Percentiles rank a stretch among this genome's conserved stretches.
phyloP scores from a whole-genome alignment of 768 basidiomycete species.

The Amylocystis lapponica region DNA sequence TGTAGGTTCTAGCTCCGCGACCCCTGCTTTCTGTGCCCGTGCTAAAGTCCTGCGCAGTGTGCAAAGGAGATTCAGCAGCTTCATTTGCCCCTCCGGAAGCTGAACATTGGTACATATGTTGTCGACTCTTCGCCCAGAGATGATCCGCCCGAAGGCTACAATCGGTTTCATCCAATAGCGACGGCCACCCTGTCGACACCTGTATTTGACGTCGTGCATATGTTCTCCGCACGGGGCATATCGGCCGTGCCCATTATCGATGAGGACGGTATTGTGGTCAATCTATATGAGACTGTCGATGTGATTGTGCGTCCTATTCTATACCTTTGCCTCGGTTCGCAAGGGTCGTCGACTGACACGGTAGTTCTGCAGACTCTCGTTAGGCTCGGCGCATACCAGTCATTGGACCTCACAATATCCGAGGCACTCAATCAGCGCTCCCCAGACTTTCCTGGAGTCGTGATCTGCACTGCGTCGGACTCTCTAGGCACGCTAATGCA shows the following conservation, averaged over 20 bases:
- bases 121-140: conserved; percentile 35
- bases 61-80: conserved; percentile 77
- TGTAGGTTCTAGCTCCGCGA: conserved; percentile 39
- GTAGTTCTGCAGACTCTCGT: conserved; percentile 88
- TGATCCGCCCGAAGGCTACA: conserved; percentile 45
- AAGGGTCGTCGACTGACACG: not conserved
- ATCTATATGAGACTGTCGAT: conserved; percentile 98
- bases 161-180: conserved; percentile 85
- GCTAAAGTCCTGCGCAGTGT: conserved; percentile 47
- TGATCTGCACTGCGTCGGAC: conserved; percentile 90
- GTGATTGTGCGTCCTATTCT: conserved; percentile 76
- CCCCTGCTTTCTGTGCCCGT: not conserved
- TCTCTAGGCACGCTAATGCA: conserved; percentile 87
- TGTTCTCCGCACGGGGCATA: conserved; percentile 94
- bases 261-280: conserved; percentile 86
- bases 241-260: conserved; percentile 97
- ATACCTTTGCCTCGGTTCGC: too few relatives aligned
- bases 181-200: conserved; percentile 88
- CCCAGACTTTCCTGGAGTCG: conserved; percentile 93
- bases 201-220: conserved; percentile 97
- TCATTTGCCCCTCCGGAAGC: conserved; percentile 72
- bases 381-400: conserved; percentile 88
- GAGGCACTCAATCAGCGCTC: conserved; percentile 91
- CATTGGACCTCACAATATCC: conserved; percentile 90
- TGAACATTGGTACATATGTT: conserved; percentile 94